Percentiles rank a stretch among this genome's conserved stretches.
Evolutionary conservation across 2,329 filamentous ascomycete genomes (phyloP).

Genomic region (Emergomyces orientalis): DNA sequence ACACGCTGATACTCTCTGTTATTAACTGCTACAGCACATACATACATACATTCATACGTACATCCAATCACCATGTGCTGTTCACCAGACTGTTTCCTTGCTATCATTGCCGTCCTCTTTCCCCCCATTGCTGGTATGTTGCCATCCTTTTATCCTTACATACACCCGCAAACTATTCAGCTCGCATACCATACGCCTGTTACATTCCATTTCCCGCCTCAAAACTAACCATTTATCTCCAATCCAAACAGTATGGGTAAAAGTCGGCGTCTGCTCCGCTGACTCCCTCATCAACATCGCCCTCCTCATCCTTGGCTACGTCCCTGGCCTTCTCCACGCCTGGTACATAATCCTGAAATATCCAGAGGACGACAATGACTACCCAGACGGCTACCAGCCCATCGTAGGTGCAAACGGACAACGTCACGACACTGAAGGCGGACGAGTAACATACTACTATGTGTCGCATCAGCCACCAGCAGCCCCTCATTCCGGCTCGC

Average conservation of each 20-base stretch:
- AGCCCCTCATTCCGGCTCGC: conserved; percentile 17
- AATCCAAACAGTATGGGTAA: conserved; percentile 72
- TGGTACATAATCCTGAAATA: conserved; percentile 97
- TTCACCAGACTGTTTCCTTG: conserved; percentile 52
- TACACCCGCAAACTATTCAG: background rate
- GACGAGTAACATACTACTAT: conserved; percentile 65
- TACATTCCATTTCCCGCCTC: background rate
- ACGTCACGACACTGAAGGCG: conserved; percentile 31
- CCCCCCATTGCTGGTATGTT: conserved; percentile 48
- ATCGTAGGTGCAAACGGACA: conserved; percentile 48
- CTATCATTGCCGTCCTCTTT: conserved; percentile 52
- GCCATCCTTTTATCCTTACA: conserved; percentile 5
- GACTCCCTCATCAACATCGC: conserved; percentile 94
- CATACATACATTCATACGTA: background rate
- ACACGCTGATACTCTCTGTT: background rate
- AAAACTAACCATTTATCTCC: conserved; percentile 2
- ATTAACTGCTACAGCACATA: background rate
- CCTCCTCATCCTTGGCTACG: conserved; percentile 66
- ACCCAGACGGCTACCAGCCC: conserved; percentile 51
- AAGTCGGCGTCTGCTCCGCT: conserved; percentile 81
- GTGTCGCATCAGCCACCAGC: conserved; percentile 47
- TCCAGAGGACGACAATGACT: conserved; percentile 62
- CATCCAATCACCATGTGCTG: conserved; percentile 39
- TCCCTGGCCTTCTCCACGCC: conserved; percentile 84
- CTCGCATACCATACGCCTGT: background rate